Evolutionary conservation across 352 stramenopile genomes (phyloP).

Genomic region (Phytophthora podocarpi): DNA sequence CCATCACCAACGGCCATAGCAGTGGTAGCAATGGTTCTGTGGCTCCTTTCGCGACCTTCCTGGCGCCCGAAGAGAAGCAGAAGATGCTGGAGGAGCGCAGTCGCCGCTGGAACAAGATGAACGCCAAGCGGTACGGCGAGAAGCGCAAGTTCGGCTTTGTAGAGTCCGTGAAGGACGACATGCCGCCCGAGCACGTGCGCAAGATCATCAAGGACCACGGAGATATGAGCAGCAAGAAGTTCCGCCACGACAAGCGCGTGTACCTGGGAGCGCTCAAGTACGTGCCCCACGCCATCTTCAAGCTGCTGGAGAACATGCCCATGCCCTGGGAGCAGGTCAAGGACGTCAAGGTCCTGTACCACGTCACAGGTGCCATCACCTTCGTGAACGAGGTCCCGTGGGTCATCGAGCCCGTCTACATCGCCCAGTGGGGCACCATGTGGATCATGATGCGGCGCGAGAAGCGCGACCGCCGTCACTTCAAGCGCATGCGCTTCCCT

Average conservation of each 20-base stretch:
- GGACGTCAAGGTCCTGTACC: constrained; percentile 99
- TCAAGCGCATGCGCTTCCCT: constrained; percentile 99
- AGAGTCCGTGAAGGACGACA: constrained; percentile 91
- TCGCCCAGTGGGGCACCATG: constrained; percentile 99
- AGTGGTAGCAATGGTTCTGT: constrained; percentile 19
- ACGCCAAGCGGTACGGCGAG: constrained; percentile 94
- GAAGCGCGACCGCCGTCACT: constrained; percentile 98
- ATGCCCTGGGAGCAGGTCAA: constrained; percentile 99
- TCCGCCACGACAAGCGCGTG: constrained; percentile 98
- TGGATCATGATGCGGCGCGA: constrained; percentile 99
- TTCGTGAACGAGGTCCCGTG: constrained; percentile 99
- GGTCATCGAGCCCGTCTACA: constrained; percentile 99
- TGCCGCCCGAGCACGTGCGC: constrained; percentile 97
- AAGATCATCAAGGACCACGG: constrained; percentile 99
- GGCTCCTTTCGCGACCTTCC: constrained; percentile 10
- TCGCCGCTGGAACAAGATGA: constrained; percentile 87
- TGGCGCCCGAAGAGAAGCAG: constrained; percentile 57
- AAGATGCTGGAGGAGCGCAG: constrained; percentile 82
- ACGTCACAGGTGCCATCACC: constrained; percentile 99
- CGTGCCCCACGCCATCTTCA: constrained; percentile 99
- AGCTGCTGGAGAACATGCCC: constrained; percentile 99
- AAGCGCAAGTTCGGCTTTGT: constrained; percentile 95
- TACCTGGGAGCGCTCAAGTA: constrained; percentile 99
- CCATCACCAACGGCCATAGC: constrained; percentile 3
- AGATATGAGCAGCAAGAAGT: constrained; percentile 99